Conservation (phyloP, 1,139 yeast genomes). For the Geotrichum reessii region DNA sequence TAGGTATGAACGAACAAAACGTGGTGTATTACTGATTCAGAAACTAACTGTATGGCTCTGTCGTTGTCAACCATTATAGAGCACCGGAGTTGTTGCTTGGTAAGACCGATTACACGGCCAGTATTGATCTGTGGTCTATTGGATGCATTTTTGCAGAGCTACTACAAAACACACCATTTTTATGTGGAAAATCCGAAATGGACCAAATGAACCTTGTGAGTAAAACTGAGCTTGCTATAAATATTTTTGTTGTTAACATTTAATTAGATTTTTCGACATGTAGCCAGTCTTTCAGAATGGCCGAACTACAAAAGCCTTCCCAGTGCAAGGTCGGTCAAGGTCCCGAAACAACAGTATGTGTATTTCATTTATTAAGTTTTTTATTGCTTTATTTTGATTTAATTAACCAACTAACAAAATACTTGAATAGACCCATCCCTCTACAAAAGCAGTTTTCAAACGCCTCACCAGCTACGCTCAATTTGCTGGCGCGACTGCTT, state of each 20-base stretch:
- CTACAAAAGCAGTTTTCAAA: conserved; percentile 19
- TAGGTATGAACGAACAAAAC: neutral
- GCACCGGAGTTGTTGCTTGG: conserved; percentile 79
- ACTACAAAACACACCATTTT: conserved; percentile 44
- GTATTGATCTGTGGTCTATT: conserved; percentile 76
- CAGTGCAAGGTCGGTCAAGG: conserved; percentile 19
- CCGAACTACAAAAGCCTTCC: conserved; percentile 25
- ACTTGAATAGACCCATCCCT: conserved; percentile 6
- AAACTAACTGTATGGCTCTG: neutral
- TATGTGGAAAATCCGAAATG: conserved; percentile 51
- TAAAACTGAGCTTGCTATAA: neutral
- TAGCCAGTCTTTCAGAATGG: conserved; percentile 27
- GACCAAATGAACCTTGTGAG: conserved; percentile 39
- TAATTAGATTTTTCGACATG: conserved; percentile 13
- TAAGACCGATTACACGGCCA: conserved; percentile 47
- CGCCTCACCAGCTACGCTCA: conserved; percentile 53
- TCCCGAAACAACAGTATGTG: conserved; percentile 16
- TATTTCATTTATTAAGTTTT: neutral
- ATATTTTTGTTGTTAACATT: conserved; percentile 4
- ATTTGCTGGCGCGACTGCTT: conserved; percentile 57
- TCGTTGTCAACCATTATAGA: conserved; percentile 38
- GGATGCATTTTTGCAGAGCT: conserved; percentile 65
- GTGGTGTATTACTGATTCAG: neutral
- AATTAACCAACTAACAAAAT: neutral
- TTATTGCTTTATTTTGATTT: neutral